A percentile compares a stretch with the other conserved stretches of the same genome.
Evolutionary conservation across 164 flowering plant genomes (phyloP).

Genomic region (Liquidambar formosana): DNA sequence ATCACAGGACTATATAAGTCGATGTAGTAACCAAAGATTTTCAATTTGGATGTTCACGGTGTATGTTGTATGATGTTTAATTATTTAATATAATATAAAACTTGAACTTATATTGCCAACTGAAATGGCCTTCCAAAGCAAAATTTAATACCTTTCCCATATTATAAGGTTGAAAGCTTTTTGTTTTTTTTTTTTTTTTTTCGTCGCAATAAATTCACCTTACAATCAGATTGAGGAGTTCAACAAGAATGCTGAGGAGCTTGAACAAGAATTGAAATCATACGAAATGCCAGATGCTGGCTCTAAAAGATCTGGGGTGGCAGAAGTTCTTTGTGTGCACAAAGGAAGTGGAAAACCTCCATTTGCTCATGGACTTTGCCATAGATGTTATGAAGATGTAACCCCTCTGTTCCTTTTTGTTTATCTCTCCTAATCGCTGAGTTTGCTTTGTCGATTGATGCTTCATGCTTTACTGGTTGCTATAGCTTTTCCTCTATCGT

Average conservation of each 20-base stretch:
- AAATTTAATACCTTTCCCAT: not conserved
- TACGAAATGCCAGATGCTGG: not conserved
- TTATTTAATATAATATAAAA: too few relatives aligned
- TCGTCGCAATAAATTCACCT: not conserved
- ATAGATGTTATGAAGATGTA: slow-evolving; percentile 67
- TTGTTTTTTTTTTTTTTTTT: too few relatives aligned
- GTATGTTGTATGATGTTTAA: too few relatives aligned
- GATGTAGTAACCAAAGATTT: too few relatives aligned
- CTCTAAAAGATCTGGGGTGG: not conserved
- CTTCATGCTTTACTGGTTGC: slow-evolving; percentile 10
- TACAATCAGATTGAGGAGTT: slow-evolving; percentile 70
- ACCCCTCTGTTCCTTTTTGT: slow-evolving; percentile 11
- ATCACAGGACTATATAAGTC: too few relatives aligned
- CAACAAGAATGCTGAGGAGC: slow-evolving; percentile 53
- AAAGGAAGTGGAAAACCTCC: slow-evolving; percentile 42
- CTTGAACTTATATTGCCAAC: too few relatives aligned
- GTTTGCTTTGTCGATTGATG: not conserved
- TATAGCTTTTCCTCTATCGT: slow-evolving; percentile 70
- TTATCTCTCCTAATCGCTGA: not conserved
- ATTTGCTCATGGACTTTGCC: slow-evolving; percentile 73
- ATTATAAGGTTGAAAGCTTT: not conserved
- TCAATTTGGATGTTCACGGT: too few relatives aligned
- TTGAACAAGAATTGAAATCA: slow-evolving; percentile 23
- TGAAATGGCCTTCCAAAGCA: too few relatives aligned
- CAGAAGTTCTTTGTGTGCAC: slow-evolving; percentile 56